Conservation (phyloP, 2,329 filamentous ascomycete species). For the Botrytis squamosa region DNA sequence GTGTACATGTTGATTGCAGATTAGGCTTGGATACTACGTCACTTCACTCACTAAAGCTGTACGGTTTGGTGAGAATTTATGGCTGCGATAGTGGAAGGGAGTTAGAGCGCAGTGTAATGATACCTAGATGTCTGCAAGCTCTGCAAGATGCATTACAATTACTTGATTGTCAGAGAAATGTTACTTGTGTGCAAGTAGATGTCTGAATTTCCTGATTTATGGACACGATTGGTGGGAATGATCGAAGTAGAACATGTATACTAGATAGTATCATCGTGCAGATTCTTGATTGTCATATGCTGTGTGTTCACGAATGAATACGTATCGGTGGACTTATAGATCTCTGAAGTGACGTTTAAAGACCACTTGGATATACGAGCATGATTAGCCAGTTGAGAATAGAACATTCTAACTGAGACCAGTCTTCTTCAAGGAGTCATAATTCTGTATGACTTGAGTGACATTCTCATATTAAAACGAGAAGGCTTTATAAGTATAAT, state of each 20-base stretch:
- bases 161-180: neutral
- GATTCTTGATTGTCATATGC: neutral
- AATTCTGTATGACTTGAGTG: neutral
- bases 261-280: slow-evolving; percentile 2
- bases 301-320: neutral
- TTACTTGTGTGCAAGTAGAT: neutral
- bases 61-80: neutral
- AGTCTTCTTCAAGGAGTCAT: neutral
- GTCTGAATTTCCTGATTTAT: neutral
- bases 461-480: slow-evolving; percentile 10
- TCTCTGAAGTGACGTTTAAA: neutral
- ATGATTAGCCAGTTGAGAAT: neutral
- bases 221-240: neutral
- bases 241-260: neutral
- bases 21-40: neutral
- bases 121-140: neutral
- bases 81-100: neutral
- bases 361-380: neutral
- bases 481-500: neutral
- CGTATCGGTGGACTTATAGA: neutral
- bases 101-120: neutral
- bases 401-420: neutral
- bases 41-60: neutral
- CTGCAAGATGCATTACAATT: neutral
- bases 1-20: neutral